Base-by-base conservation (phyloP, 352 stramenopile genomes). In the Pseudoperonospora humuli region DNA sequence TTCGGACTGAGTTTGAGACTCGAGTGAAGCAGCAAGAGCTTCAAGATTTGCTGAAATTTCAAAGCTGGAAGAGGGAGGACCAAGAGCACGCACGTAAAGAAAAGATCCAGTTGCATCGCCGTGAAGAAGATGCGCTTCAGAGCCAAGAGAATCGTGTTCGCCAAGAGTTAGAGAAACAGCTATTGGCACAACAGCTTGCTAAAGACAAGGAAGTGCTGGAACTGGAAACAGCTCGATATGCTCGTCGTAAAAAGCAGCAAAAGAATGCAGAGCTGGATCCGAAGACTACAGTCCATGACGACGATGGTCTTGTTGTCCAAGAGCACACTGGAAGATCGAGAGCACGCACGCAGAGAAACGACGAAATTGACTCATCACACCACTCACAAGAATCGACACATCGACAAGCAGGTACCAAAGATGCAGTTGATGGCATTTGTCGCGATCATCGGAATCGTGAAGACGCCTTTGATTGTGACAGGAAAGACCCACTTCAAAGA, bases 21-120 rank as follows among this genome's bases (percentile, higher is more conserved):
- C 61, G 73, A 23, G 52, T 73, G 14, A 84, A 85, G 39, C 74
- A 87, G 43, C 66, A 86, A 52, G 76, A 92, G 32, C 43, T 89
- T 7, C 46, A 81, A 19, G 70, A 92, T 52, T 34, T 87, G 36
- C 45, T 82, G 1, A 77, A 72, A 20, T 77, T 90, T 33, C 71
- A 85, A n/a, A 61, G 46, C 15, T 90, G 77, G 80, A 86, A 82
- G 41, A 59, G 64, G 41, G 68, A 88, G 24, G 73, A 86, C 46
- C 69, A 86, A 36, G 59, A 70, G 7, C 57, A 71, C 18, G 65
- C 45, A 21, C 57, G 29, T 10, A 49, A 54, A 41, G 57, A 32
- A 20, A 80, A 58, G 37, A 39, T 47, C 26, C 64, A 59, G 27
- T 48, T 65, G 29, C 54, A 68, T 17, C 48, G 55, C 1, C 64